A percentile compares a stretch with the other conserved stretches of the same genome.
Evolutionary conservation across 805 yeast genomes (phyloP).

Genomic region (Candida oleophila): DNA sequence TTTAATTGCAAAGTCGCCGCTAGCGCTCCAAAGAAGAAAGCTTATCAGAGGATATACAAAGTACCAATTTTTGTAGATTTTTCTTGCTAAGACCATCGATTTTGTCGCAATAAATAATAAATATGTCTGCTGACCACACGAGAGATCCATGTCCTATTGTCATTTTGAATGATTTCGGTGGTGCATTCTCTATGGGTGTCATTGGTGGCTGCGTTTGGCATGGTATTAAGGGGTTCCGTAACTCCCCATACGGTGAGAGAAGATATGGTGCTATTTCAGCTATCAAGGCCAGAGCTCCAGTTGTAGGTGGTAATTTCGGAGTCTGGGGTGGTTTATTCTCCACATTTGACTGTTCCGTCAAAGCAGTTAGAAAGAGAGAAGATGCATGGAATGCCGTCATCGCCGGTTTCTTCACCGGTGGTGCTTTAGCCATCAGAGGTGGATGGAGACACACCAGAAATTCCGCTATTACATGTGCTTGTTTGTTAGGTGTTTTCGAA

Average conservation of each 20-base stretch:
- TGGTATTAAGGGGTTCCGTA: constrained; percentile 97
- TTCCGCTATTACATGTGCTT: constrained; percentile 96
- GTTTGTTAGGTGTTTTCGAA: constrained; percentile 93
- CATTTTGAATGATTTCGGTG: constrained; percentile 95
- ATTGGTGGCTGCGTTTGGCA: constrained; percentile 99
- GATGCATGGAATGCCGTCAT: constrained; percentile 98
- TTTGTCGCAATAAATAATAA: too few relatives aligned
- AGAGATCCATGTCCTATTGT: constrained; percentile 99
- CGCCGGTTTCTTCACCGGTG: constrained; percentile 98
- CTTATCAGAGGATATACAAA: background rate
- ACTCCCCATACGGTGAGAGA: constrained; percentile 96
- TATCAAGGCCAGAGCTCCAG: constrained; percentile 95
- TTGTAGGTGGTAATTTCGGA: constrained; percentile 98
- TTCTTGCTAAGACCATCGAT: too few relatives aligned
- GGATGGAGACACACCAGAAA: constrained; percentile 97
- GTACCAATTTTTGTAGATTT: background rate
- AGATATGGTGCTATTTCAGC: constrained; percentile 86
- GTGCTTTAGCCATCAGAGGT: constrained; percentile 96
- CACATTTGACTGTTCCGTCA: constrained; percentile 91
- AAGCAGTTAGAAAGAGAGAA: constrained; percentile 94
- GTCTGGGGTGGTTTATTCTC: constrained; percentile 99
- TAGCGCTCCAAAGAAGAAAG: background rate
- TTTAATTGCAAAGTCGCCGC: background rate
- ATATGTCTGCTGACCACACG: constrained; percentile 92
- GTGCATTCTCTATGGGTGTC: constrained; percentile 99